Base-by-base conservation (phyloP, 2,329 filamentous ascomycete genomes). In the Botrytis porri region DNA sequence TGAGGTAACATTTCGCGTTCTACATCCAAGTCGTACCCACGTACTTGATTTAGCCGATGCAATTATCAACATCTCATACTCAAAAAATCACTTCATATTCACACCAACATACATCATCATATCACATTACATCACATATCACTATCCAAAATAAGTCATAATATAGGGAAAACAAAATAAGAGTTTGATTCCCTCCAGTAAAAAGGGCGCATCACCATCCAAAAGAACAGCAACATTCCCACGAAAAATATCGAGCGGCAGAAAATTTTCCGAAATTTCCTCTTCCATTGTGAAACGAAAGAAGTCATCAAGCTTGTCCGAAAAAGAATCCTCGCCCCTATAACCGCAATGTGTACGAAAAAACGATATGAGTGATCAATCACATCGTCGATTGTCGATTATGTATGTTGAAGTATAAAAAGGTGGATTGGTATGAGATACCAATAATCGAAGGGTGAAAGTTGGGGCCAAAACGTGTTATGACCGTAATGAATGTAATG, bases 131-230 rank as follows among this genome's bases (percentile, higher is more conserved):
- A 57, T 57, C 48, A 67, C 35, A 67, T 25, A 6, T 14, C 39
- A 41, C 14, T 3, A 16, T 10, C 35, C 16, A 69, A 69, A 43
- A 51, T 10, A 29, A 37, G 18, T 5, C 65, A 69, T 29, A 25
- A 22, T 69, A 69, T 57, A 59, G 48, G 37, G 65, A 69, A 69
- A 43, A n/a, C 65, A 69, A 69, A 69, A 69, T 69, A 69, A 69
- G 65, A 69, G 48, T 69, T 57, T 69, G 48, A 69, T 69, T 69
- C 45, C 48, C 65, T 32, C 3, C 7, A 57, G 48, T 69, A 43
- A 67, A 69, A 69, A 57, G n/a, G 35, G 37, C 7, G 9, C 48
- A 41, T 32, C n/a, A 25, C 65, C 65, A 43, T 69, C 25, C 14
- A 12, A 57, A 41, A 4, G n/a, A n/a, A n/a, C n/a, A n/a, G n/a